Conservation (phyloP, 2,329 filamentous ascomycete genomes). For the Colletotrichum sp. region DNA sequence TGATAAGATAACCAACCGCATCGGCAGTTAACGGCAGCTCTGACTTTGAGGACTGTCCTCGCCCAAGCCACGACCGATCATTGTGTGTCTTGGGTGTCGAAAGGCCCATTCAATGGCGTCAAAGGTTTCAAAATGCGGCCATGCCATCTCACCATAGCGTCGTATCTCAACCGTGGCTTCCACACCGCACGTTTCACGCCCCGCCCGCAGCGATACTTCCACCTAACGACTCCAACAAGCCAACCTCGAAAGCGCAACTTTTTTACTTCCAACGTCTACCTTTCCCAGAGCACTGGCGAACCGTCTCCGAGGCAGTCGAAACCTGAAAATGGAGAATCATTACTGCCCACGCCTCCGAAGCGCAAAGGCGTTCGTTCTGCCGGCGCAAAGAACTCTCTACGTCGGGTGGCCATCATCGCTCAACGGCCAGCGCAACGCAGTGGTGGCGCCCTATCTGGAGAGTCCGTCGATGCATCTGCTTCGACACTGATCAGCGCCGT, state of each 20-base stretch:
- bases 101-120: slow-evolving; percentile 1
- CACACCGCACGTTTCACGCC: neutral
- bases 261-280: slow-evolving; percentile 68
- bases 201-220: slow-evolving; percentile 42
- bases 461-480: slow-evolving; percentile 35
- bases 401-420: slow-evolving; percentile 85
- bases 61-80: neutral
- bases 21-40: neutral
- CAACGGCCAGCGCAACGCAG: slow-evolving; percentile 59
- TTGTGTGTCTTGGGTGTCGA: neutral
- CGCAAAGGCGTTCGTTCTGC: slow-evolving; percentile 51
- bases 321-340: neutral
- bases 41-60: neutral
- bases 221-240: slow-evolving; percentile 46
- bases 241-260: slow-evolving; percentile 65
- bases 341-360: slow-evolving; percentile 31
- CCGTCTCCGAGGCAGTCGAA: slow-evolving; percentile 21
- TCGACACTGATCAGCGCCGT: slow-evolving; percentile 60
- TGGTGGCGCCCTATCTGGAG: slow-evolving; percentile 44
- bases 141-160: slow-evolving; percentile 9
- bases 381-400: slow-evolving; percentile 73
- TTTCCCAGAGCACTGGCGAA: slow-evolving; percentile 46
- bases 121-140: slow-evolving; percentile 8
- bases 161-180: slow-evolving; percentile 14
- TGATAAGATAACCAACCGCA: neutral